Percentiles rank a stretch among this genome's conserved stretches.
phyloP scores from a whole-genome alignment of 768 basidiomycete species.

The Ramaria sp. region DNA sequence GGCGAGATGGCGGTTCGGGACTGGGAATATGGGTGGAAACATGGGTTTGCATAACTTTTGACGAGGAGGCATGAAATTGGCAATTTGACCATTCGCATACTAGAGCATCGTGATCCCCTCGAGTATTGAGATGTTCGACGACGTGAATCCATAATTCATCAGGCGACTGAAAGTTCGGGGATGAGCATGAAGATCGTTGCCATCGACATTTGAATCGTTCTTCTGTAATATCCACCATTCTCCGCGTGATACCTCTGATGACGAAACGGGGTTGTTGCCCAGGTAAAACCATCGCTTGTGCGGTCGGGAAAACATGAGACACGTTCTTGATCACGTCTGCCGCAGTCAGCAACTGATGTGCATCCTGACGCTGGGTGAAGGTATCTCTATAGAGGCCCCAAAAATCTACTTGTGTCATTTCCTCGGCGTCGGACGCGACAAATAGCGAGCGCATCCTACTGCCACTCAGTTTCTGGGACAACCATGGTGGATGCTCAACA shows the following conservation, averaged over 20 bases:
- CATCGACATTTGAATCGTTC: conserved; percentile 73
- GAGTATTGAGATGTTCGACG: conserved; percentile 40
- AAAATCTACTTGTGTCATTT: conserved; percentile 89
- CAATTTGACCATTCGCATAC: conserved; percentile 70
- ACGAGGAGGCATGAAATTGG: conserved; percentile 33
- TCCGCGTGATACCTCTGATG: conserved; percentile 73
- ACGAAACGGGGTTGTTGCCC: conserved; percentile 71
- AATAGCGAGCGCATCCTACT: conserved; percentile 90
- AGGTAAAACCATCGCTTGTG: conserved; percentile 76
- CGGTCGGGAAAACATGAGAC: conserved; percentile 72
- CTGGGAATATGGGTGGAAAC: conserved; percentile 68
- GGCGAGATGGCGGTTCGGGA: conserved; percentile 41
- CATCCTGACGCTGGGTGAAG: conserved; percentile 52
- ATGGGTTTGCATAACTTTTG: conserved; percentile 49
- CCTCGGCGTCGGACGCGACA: conserved; percentile 59
- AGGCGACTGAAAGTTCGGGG: conserved; percentile 35
- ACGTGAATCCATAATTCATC: conserved; percentile 70
- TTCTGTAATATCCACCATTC: conserved; percentile 43
- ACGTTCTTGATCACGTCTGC: conserved; percentile 95
- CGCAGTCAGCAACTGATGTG: conserved; percentile 60
- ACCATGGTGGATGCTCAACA: neutral
- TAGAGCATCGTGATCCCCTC: conserved; percentile 22
- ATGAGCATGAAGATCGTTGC: conserved; percentile 50
- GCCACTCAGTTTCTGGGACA: neutral
- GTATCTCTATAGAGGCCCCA: conserved; percentile 90